phyloP scores from a whole-genome alignment of 768 basidiomycete species.

The Pholiota microspora region DNA sequence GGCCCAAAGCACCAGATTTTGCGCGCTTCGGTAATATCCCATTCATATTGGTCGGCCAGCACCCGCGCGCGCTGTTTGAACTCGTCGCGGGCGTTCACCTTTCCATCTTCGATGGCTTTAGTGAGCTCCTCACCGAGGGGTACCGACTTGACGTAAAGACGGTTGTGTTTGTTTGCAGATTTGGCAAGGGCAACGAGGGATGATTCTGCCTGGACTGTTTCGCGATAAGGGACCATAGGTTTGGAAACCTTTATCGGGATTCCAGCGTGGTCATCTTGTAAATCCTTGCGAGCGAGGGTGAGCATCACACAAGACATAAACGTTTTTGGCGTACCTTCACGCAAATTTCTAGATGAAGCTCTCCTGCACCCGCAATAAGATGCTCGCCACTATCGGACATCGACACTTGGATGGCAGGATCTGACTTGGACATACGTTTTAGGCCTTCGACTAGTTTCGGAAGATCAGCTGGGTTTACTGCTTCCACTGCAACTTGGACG shows the following conservation, averaged over 20 bases:
- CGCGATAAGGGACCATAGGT: conserved; percentile 93
- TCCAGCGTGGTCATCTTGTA: conserved; percentile 99
- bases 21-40: conserved; percentile 98
- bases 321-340: conserved; percentile 87
- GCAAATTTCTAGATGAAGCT: conserved; percentile 99
- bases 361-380: conserved; percentile 99
- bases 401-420: conserved; percentile 97
- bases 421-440: conserved; percentile 99
- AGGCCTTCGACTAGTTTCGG: conserved; percentile 99
- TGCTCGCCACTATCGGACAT: conserved; percentile 92
- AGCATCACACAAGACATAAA: neutral
- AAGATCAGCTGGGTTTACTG: conserved; percentile 97
- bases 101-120: conserved; percentile 89
- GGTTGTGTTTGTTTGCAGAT: conserved; percentile 99
- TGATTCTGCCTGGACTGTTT: conserved; percentile 94
- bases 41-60: conserved; percentile 92
- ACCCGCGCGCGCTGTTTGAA: conserved; percentile 92
- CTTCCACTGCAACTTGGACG: conserved; percentile 97
- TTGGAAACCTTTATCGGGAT: conserved; percentile 97
- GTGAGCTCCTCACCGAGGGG: conserved; percentile 95
- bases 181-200: conserved; percentile 94
- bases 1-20: conserved; percentile 99
- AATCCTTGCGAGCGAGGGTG: conserved; percentile 63
- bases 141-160: conserved; percentile 90
- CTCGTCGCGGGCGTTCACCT: conserved; percentile 87